Conservation (phyloP, 805 yeast species). For the Saturnispora ahearnii region DNA sequence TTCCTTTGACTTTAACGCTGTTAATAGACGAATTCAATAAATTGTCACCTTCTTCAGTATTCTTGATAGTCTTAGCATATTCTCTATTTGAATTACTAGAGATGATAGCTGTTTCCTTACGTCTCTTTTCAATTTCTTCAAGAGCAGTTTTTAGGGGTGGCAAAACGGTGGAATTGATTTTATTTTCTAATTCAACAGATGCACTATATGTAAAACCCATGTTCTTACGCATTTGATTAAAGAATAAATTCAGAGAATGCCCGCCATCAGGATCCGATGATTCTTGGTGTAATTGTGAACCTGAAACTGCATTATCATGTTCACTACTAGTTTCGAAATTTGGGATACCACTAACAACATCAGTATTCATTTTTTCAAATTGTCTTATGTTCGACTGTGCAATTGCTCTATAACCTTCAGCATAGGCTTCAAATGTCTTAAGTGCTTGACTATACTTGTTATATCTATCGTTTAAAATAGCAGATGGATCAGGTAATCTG, state of each 20-base stretch:
- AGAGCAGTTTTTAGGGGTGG: slow-evolving; percentile 36
- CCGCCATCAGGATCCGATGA: background rate
- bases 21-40: slow-evolving; percentile 19
- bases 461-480: slow-evolving; percentile 20
- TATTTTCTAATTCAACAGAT: slow-evolving; percentile 31
- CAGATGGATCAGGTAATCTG: slow-evolving; percentile 22
- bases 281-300: background rate
- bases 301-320: slow-evolving; percentile 3
- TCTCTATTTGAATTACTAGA: slow-evolving; percentile 33
- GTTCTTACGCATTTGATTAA: slow-evolving; percentile 20
- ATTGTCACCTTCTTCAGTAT: slow-evolving; percentile 25
- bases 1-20: slow-evolving; percentile 11
- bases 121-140: slow-evolving; percentile 34
- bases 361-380: slow-evolving; percentile 21
- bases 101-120: slow-evolving; percentile 30
- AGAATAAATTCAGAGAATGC: slow-evolving; percentile 23
- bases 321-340: slow-evolving; percentile 23
- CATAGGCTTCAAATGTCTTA: slow-evolving; percentile 18
- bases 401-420: slow-evolving; percentile 21
- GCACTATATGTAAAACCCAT: slow-evolving; percentile 28
- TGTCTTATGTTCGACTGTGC: slow-evolving; percentile 17
- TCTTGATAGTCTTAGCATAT: slow-evolving; percentile 29
- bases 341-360: slow-evolving; percentile 18
- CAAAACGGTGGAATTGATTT: slow-evolving; percentile 29
- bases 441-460: slow-evolving; percentile 23